A percentile compares a stretch with the other conserved stretches of the same genome.
These are phyloP conservation scores for Candida anglica DNA, from an alignment of 805 yeast species.

Conservation along the genomic window DNA sequence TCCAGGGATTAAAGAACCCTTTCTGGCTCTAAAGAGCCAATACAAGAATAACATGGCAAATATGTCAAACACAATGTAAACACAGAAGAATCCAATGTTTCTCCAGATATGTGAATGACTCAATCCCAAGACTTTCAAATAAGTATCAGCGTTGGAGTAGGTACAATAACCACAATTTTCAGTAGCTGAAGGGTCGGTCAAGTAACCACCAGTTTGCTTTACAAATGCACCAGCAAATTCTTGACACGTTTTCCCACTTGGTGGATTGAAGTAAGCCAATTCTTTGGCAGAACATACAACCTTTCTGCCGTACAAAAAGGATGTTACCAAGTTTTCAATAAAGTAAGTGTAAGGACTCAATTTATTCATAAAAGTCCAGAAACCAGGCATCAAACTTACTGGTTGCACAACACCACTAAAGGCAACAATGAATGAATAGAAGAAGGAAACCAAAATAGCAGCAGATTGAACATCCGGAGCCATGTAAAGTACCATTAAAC, in stretches of 20 bases:
- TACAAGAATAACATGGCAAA: slow-evolving; percentile 36
- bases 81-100: slow-evolving; percentile 60
- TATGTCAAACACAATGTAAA: slow-evolving; percentile 51
- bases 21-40: slow-evolving; percentile 20
- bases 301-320: slow-evolving; percentile 42
- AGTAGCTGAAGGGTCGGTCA: slow-evolving; percentile 49
- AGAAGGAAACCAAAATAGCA: slow-evolving; percentile 52
- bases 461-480: slow-evolving; percentile 69
- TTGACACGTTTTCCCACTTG: slow-evolving; percentile 62
- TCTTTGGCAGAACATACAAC: slow-evolving; percentile 37
- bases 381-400: slow-evolving; percentile 59
- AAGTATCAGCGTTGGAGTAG: slow-evolving; percentile 44
- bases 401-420: slow-evolving; percentile 73
- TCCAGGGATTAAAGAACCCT: slow-evolving; percentile 7
- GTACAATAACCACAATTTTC: slow-evolving; percentile 47
- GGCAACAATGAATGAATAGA: slow-evolving; percentile 54
- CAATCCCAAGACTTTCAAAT: slow-evolving; percentile 39
- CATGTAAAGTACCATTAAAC: slow-evolving; percentile 45
- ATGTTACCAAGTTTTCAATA: slow-evolving; percentile 49
- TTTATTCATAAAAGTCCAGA: slow-evolving; percentile 83
- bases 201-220: slow-evolving; percentile 47
- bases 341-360: slow-evolving; percentile 71
- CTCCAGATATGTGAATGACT: slow-evolving; percentile 56
- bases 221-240: slow-evolving; percentile 47
- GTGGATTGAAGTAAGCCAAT: slow-evolving; percentile 30